Base-by-base conservation (phyloP, 352 stramenopile species). In the Pythium phragmiticola region DNA sequence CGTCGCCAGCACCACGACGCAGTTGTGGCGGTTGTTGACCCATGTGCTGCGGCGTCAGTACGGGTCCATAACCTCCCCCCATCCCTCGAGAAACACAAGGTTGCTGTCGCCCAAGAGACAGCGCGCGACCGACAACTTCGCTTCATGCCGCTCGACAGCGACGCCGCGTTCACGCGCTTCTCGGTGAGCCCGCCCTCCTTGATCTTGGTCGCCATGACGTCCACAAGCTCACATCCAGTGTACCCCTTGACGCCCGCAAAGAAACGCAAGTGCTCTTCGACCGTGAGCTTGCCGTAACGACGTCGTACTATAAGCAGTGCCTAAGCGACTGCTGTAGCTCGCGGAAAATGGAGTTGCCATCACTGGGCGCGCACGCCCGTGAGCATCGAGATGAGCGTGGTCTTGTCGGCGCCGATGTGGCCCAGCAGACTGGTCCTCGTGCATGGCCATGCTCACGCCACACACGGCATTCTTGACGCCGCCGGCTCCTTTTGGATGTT, bases 301-400 rank as follows among this genome's bases (percentile, higher is more conserved):
- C 96, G 70, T 98, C 96, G 72, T 99, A 91, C 60, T 99, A 97
- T 17, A 97, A 88, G 67, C 97, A 99, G 59, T 99, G 92, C 8
- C 96, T 96, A 30, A 99, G 82, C 41, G 94, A 88, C 60, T 92
- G 57, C 1, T 96, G 91, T 23, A 99, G 91, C 19, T 69, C 39
- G 16, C 76, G 53, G 9, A 94, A 70, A 46, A 28, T 4, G 26
- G 26, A 2, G 69, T 68, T 7, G 81, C 84, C 51, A 11, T 82
- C 86, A 19, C 62, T 77, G 0, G 83, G 78, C 1, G 73, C 52
- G 80, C 82, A 93, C 88, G 2, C 86, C 86, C 4, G 84, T 92
- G 11, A 95, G 74, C 72, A 92, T 92, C 11, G 82, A 4, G 4
- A 4, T 4, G 26, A 4, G 26, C 26, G 26, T 28, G 26, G 26